Evolutionary conservation across 371 early-diverging fungal species (phyloP).

Genomic region (Mortierella sp.): DNA sequence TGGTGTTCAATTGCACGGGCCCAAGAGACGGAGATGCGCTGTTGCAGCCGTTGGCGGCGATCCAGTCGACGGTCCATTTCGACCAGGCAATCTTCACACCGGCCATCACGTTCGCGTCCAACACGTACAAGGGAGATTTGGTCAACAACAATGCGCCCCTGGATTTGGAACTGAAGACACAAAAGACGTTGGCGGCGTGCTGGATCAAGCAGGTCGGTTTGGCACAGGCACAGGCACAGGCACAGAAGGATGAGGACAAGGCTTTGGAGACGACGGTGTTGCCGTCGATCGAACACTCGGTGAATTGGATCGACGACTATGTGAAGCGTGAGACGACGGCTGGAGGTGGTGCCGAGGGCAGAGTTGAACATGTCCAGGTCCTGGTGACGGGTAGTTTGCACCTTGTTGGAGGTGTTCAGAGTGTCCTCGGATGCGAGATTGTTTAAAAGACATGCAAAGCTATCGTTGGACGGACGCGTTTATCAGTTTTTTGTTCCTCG

Average conservation of each 20-base stretch:
- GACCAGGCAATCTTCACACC: constrained; percentile 83
- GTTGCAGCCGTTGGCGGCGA: constrained; percentile 62
- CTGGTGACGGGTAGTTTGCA: constrained; percentile 96
- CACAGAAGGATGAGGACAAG: constrained; percentile 2
- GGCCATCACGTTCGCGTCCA: constrained; percentile 70
- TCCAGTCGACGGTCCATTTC: constrained; percentile 63
- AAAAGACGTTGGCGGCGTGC: constrained; percentile 35
- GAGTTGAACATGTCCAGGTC: constrained; percentile 64
- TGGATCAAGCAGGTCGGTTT: constrained; percentile 37
- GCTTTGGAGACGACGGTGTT: constrained; percentile 59
- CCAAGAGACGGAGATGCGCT: constrained; percentile 78
- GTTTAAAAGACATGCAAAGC: background rate
- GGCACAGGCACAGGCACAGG: constrained; percentile 9
- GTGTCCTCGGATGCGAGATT: constrained; percentile 66
- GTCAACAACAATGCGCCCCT: constrained; percentile 72
- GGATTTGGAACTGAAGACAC: constrained; percentile 66
- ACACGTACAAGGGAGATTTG: constrained; percentile 63
- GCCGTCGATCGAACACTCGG: constrained; percentile 79
- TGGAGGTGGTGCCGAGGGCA: constrained; percentile 5
- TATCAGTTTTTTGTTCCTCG: background rate
- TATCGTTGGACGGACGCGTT: background rate
- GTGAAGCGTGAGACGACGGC: constrained; percentile 27
- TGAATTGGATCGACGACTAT: constrained; percentile 69
- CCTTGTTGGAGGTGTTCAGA: constrained; percentile 90
- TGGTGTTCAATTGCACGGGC: constrained; percentile 92